A percentile compares a stretch with the other conserved stretches of the same genome.
Conservation (phyloP, 2,329 filamentous ascomycete species). For the Colletotrichum sp. region DNA sequence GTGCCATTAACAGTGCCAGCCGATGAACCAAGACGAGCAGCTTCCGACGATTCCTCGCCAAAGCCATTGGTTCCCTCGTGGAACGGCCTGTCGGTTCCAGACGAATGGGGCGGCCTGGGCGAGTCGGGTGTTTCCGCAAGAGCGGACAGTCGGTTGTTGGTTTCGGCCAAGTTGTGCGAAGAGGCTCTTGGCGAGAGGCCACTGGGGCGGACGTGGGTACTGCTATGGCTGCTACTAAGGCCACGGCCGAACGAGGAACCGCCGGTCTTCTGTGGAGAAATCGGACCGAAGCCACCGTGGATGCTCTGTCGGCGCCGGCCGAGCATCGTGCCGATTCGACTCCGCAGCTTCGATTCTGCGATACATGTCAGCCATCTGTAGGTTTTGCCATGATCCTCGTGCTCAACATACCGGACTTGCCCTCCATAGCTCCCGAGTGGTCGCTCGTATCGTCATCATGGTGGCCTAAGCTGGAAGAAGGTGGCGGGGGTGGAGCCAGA, state of each 20-base stretch:
- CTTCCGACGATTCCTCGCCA: constrained; percentile 36
- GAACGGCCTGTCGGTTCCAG: constrained; percentile 32
- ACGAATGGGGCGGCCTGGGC: constrained; percentile 25
- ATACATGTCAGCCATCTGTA: constrained; percentile 27
- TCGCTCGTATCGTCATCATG: constrained; percentile 51
- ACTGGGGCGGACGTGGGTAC: constrained; percentile 48
- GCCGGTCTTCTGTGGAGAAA: constrained; percentile 58
- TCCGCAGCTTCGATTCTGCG: constrained; percentile 62
- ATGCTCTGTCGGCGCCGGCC: constrained; percentile 70
- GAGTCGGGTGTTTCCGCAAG: constrained; percentile 61
- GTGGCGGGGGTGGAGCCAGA: constrained; percentile 29
- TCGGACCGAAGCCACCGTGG: constrained; percentile 63
- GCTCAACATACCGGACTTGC: constrained; percentile 27
- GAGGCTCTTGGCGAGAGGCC: constrained; percentile 63
- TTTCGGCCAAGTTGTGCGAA: constrained; percentile 62
- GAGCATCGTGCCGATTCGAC: constrained; percentile 73
- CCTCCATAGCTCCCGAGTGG: constrained; percentile 37
- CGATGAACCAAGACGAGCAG: constrained; percentile 32
- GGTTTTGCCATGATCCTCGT: background rate
- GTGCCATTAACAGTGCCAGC: constrained; percentile 52
- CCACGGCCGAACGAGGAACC: constrained; percentile 62
- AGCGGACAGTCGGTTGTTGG: constrained; percentile 58
- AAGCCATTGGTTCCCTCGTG: constrained; percentile 54
- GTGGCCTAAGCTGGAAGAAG: constrained; percentile 19
- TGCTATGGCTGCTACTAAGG: constrained; percentile 62